These are phyloP conservation scores for Gentiana straminea DNA, from an alignment of 257 asterid species.

Conservation along the genomic window DNA sequence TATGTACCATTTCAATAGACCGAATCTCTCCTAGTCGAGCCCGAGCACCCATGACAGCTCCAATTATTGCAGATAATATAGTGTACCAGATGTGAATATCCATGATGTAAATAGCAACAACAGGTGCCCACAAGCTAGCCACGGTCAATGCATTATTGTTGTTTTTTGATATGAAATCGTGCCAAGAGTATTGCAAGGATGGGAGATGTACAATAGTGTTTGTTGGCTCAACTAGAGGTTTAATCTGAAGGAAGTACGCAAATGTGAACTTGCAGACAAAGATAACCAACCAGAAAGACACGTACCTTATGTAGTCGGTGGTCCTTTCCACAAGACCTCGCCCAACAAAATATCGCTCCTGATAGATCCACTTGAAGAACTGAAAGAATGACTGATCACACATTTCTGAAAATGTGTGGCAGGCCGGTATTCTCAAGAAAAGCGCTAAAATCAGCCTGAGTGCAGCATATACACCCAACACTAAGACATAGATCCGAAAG, in stretches of 20 bases:
- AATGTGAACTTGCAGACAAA: constrained; percentile 85
- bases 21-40: constrained; percentile 98
- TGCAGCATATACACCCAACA: constrained; percentile 86
- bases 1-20: constrained; percentile 91
- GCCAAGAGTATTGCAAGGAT: constrained; percentile 72
- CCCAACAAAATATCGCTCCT: constrained; percentile 99
- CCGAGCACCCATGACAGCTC: constrained; percentile 97
- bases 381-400: constrained; percentile 92
- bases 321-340: constrained; percentile 95
- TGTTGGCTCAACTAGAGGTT: constrained; percentile 79
- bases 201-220: constrained; percentile 35
- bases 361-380: constrained; percentile 96
- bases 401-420: constrained; percentile 80
- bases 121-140: constrained; percentile 93
- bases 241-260: constrained; percentile 95
- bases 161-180: constrained; percentile 61
- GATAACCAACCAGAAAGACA: constrained; percentile 87
- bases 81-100: constrained; percentile 96
- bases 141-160: constrained; percentile 63
- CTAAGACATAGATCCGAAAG: constrained; percentile 86
- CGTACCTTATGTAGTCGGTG: constrained; percentile 85
- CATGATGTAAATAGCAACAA: constrained; percentile 89
- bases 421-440: constrained; percentile 70
- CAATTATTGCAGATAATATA: constrained; percentile 81
- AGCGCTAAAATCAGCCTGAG: constrained; percentile 58